phyloP scores from a whole-genome alignment of 257 asterid genomes.

The Nemophila menziesii region DNA sequence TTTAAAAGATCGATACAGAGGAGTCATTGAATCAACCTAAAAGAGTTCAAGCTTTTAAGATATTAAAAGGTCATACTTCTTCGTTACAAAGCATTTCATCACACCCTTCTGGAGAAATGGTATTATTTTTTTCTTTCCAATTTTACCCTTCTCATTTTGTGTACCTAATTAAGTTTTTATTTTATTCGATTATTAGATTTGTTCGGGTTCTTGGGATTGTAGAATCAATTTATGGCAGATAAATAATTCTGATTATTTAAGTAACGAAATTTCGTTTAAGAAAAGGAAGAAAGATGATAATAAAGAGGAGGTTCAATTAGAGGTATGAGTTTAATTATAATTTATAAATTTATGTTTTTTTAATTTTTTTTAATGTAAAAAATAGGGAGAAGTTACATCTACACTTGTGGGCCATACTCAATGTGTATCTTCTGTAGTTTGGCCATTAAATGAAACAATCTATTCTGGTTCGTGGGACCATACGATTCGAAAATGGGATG shows the following conservation, averaged over 20 bases:
- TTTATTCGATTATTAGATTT: constrained; percentile 37
- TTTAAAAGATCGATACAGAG: constrained; percentile 50
- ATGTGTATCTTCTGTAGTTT: constrained; percentile 72
- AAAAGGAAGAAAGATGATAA: constrained; percentile 59
- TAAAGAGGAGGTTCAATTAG: constrained; percentile 43
- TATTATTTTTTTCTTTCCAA: constrained; percentile 15
- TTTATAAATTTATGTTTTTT: neutral
- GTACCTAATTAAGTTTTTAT: constrained; percentile 7
- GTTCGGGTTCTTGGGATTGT: constrained; percentile 97
- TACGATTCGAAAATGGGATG: constrained; percentile 92
- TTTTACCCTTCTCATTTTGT: constrained; percentile 3
- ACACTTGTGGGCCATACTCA: constrained; percentile 87
- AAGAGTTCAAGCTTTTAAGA: constrained; percentile 47
- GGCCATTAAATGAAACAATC: constrained; percentile 59
- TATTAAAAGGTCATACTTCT: constrained; percentile 67
- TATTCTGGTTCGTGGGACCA: constrained; percentile 98
- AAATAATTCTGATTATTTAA: constrained; percentile 33
- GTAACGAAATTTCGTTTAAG: constrained; percentile 49
- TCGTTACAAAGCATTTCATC: constrained; percentile 78
- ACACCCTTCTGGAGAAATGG: constrained; percentile 69
- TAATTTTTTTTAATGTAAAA: too few species aligned
- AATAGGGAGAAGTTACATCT: constrained; percentile 74
- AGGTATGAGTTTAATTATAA: too few species aligned
- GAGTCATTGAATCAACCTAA: constrained; percentile 38
- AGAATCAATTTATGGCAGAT: constrained; percentile 64